Evolutionary conservation across 768 basidiomycete species (phyloP).

Genomic region (Collybia sp.): DNA sequence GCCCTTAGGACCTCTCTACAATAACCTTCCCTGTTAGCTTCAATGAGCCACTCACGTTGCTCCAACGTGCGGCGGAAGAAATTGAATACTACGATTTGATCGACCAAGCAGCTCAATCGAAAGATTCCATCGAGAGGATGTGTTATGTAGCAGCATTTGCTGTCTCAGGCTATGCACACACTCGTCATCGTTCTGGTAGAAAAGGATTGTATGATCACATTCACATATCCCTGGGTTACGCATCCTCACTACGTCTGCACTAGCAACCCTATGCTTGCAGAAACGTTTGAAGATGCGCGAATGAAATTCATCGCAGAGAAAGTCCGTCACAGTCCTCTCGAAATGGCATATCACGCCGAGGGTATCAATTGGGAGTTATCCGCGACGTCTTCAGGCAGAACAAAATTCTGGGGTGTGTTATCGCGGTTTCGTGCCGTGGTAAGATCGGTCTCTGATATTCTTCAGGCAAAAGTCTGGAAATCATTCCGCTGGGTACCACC

Average conservation of each 20-base stretch:
- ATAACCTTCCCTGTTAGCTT: constrained; percentile 86
- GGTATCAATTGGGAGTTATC: constrained; percentile 72
- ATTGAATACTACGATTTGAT: constrained; percentile 73
- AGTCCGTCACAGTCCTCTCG: constrained; percentile 78
- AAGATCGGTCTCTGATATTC: constrained; percentile 11
- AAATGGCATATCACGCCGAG: constrained; percentile 84
- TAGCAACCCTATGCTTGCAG: constrained; percentile 85
- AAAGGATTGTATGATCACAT: constrained; percentile 74
- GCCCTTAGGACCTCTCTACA: constrained; percentile 67
- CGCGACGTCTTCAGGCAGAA: constrained; percentile 77
- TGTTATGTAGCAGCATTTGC: constrained; percentile 82
- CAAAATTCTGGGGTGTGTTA: constrained; percentile 84
- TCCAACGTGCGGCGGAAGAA: constrained; percentile 82
- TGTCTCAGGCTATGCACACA: constrained; percentile 80
- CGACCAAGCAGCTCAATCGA: constrained; percentile 53
- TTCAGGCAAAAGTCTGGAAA: constrained; percentile 83
- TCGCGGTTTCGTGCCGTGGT: constrained; percentile 3
- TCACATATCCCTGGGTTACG: background rate
- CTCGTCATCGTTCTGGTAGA: constrained; percentile 72
- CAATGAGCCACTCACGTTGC: constrained; percentile 81
- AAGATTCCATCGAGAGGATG: constrained; percentile 62
- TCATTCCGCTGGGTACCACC: constrained; percentile 74
- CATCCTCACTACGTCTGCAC: background rate
- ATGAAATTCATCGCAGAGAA: constrained; percentile 87
- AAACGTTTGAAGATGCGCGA: constrained; percentile 81